phyloP scores from a whole-genome alignment of 2,329 filamentous ascomycete species.

The Diaporthe sp. region DNA sequence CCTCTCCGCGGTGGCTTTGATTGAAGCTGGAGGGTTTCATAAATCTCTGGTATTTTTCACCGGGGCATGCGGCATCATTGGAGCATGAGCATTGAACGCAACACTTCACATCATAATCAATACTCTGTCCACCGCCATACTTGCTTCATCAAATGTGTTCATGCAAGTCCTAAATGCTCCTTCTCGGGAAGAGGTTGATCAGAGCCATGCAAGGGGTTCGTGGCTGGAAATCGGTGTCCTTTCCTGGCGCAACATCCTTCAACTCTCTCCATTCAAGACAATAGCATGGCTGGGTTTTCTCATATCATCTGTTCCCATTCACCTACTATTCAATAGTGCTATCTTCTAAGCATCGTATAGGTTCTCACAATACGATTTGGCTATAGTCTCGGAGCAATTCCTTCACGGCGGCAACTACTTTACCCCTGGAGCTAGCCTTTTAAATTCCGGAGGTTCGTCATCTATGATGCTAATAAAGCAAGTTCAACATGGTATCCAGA shows the following conservation, averaged over 20 bases:
- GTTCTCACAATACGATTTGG: not conserved
- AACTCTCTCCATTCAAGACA: not conserved
- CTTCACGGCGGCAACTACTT: not conserved
- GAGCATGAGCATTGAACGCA: not conserved
- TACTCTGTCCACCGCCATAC: not conserved
- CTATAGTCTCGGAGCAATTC: not conserved
- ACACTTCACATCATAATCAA: not conserved
- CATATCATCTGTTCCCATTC: not conserved
- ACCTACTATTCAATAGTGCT: not conserved
- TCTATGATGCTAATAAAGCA: not conserved
- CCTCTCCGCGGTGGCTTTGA: not conserved
- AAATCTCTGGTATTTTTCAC: not conserved
- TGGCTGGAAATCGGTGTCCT: not conserved
- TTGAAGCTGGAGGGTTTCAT: not conserved
- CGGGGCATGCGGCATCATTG: not conserved
- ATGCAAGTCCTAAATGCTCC: not conserved
- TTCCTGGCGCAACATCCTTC: not conserved
- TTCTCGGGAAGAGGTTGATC: not conserved
- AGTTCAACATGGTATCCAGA: not conserved
- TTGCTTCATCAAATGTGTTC: not conserved
- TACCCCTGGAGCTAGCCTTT: not conserved
- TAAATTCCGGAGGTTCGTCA: not conserved
- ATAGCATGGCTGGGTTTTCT: not conserved
- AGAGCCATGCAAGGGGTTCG: not conserved
- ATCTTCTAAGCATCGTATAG: not conserved